Base-by-base conservation (phyloP, 495 filamentous ascomycete genomes). In the Venustampulla echinocandica region DNA sequence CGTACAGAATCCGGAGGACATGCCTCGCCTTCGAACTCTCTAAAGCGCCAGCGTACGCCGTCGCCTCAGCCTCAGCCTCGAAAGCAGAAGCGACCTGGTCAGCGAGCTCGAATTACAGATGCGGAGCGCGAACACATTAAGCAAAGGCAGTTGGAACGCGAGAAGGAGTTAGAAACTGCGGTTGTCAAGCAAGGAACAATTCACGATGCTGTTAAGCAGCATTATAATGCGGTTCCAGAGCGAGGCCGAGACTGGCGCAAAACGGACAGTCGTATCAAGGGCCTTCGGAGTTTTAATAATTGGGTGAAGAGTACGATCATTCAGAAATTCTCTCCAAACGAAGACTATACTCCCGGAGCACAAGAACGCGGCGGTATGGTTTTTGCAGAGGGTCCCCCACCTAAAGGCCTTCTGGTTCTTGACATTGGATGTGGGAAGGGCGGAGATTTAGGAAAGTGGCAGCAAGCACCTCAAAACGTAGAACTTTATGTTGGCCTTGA, bases 261-360 rank as follows among this genome's bases (percentile, higher is more conserved):
- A 61, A 95, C 87, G 1, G 86, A 90, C 56, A 88, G 82, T 59
- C 80, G 82, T 46, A 98, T 98, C 70, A 95, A 92, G 65, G 92
- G 92, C 0, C 69, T 98, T 42, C 80, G 92, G 15, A 85, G 81
- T 54, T 95, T 93, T 70, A 98, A 98, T 66, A 98, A 98, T 61
- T 98, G 92, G 92, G 76, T 97, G 62, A 98, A 98, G 71, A 93
- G 86, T 62, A 87, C 83, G 11, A 74, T 95, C 47, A 96, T 98
- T 53, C 89, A 96, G 60, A 97, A 95, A 60, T 97, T 95, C 64
- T 87, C 87, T 2, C 88, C 87, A 0, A 80, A 81, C 41, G 89
- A 95, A 62, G 78, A 83, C 34, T 80, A 73, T 50, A 63, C 76
- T 0, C 72, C 72, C 10, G 70, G 67, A 6, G 64, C 73, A 9